Conservation (phyloP, 192 early-diverging fungal genomes). For the Umbelopsis sp. region DNA sequence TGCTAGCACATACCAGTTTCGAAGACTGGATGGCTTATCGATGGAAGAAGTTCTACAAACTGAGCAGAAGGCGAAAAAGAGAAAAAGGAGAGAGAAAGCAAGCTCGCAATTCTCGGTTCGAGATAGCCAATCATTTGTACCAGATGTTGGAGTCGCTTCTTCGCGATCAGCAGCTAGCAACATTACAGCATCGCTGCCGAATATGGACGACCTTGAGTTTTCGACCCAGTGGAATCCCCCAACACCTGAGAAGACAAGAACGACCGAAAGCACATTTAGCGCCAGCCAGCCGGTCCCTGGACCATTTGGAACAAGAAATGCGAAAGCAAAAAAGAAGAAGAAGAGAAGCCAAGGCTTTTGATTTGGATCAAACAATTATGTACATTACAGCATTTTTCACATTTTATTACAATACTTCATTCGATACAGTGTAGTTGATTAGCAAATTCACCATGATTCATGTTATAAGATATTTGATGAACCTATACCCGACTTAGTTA, state of each 20-base stretch:
- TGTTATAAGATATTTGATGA: no score
- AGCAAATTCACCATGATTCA: no score
- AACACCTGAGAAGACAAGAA: background rate
- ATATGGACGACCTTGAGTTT: background rate
- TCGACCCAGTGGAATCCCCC: background rate
- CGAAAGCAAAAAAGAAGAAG: slow-evolving; percentile 3
- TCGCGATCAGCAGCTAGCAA: background rate
- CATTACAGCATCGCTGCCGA: background rate
- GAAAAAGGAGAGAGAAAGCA: background rate
- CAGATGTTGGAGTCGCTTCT: background rate
- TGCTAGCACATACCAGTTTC: background rate
- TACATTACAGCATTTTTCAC: background rate
- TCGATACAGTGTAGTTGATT: no score
- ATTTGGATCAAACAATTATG: background rate
- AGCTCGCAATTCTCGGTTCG: background rate
- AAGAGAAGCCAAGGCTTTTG: slow-evolving; percentile 12
- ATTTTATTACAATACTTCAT: background rate
- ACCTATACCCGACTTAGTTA: no score
- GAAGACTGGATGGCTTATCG: slow-evolving; percentile 2
- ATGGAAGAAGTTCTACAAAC: background rate
- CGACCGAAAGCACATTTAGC: background rate
- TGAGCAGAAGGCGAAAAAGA: background rate
- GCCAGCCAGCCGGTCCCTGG: slow-evolving; percentile 9
- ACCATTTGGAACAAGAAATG: background rate
- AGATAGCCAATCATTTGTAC: background rate